Base-by-base conservation (phyloP, 2,329 filamentous ascomycete species). In the Colletotrichum sansevieriae region DNA sequence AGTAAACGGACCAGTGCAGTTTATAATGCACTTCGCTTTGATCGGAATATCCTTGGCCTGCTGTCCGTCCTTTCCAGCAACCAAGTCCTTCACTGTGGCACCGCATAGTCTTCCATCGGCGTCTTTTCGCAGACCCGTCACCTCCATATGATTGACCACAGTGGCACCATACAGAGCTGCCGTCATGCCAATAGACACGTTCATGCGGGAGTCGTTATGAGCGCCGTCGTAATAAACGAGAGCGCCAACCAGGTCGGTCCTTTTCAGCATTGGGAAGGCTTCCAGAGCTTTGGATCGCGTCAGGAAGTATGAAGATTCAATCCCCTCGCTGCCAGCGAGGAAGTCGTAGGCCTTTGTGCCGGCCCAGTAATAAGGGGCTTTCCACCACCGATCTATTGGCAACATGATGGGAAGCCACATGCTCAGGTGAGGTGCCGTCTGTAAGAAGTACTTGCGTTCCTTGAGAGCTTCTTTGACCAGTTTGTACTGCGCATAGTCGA, bases 171-270 rank as follows among this genome's bases (percentile, higher is more conserved):
- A 97, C 49, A 97, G 83, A n/a, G 93, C 92, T 64, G 93, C 93
- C 18, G 94, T 97, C 89, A 95, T 93, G 20, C 92, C 93, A 65
- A 97, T 85, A 9, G 92, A 95, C 33, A 96, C 91, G 76, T 97
- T 97, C 93, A 97, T 97, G 57, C 94, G 89, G 20, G 93, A 96
- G 79, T 97, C 94, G 76, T 97, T 97, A 81, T 97, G 94, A 35
- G 92, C 93, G 74, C 94, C 94, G 81, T 97, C 93, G 78, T 97
- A 97, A 84, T 97, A 97, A 25, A 97, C 93, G 75, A 97, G 82
- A 66, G 93, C 93, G 70, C 94, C 94, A 51, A 94, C 87, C 13
- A 97, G 83, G 72, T 91, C 89, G 47, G 92, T 90, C 76, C 89
- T 91, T 82, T 93, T 95, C 72, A 97, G 81, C 93, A 97, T 96